phyloP scores from a whole-genome alignment of 2,329 filamentous ascomycete species.

The Ciborinia camelliae region DNA sequence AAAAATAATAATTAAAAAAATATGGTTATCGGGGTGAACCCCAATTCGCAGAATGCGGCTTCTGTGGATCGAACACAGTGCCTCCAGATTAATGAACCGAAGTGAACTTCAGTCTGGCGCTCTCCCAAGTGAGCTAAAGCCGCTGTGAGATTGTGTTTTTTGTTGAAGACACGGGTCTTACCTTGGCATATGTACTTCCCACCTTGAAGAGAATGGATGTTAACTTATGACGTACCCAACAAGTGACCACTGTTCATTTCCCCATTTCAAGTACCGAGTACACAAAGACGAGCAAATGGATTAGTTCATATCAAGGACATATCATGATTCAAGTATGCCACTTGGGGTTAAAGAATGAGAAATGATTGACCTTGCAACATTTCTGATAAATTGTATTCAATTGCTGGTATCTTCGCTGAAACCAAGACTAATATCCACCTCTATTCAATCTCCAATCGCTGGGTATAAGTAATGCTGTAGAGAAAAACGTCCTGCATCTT shows the following conservation, averaged over 20 bases:
- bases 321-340: background rate
- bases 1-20: background rate
- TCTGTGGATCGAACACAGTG: constrained; percentile 23
- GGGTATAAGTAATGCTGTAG: constrained; percentile 6
- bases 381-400: background rate
- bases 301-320: background rate
- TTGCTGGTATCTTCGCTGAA: background rate
- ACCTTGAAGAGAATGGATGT: no score
- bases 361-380: constrained; percentile 5
- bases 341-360: background rate
- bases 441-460: background rate
- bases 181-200: background rate
- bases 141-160: constrained; percentile 10
- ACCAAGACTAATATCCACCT: background rate
- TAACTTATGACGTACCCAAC: background rate
- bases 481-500: background rate
- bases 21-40: background rate
- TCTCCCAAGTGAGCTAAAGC: constrained; percentile 22
- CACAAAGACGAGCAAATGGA: background rate
- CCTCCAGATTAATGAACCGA: constrained; percentile 17
- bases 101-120: constrained; percentile 22
- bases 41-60: constrained; percentile 18
- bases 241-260: background rate
- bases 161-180: accelerated
- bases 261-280: background rate